A percentile compares a stretch with the other conserved stretches of the same genome.
Conservation (phyloP, 257 asterid genomes). For the Nemophila menziesii region DNA sequence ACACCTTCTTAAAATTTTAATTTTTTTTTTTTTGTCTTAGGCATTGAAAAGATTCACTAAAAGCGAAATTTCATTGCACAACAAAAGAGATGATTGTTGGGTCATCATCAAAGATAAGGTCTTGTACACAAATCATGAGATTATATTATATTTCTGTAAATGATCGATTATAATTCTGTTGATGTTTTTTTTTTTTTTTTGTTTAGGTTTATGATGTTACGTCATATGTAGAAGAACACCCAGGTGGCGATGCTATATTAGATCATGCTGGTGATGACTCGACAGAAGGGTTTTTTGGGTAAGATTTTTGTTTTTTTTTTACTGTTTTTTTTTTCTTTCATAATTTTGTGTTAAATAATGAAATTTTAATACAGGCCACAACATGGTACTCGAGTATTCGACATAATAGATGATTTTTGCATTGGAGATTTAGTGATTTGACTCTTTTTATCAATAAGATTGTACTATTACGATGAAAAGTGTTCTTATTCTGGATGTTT, state of each 20-base stretch:
- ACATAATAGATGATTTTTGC: slow-evolving; percentile 78
- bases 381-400: slow-evolving; percentile 84
- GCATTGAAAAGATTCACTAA: slow-evolving; percentile 45
- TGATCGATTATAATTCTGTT: background rate
- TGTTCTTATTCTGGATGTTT: no score
- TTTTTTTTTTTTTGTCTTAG: slow-evolving; percentile 19
- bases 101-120: slow-evolving; percentile 92
- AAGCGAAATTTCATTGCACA: slow-evolving; percentile 63
- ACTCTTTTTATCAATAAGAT: slow-evolving; percentile 6
- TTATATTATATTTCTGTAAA: background rate
- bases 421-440: slow-evolving; percentile 49
- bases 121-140: background rate
- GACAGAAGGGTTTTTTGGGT: slow-evolving; percentile 83
- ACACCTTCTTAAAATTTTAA: background rate
- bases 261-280: slow-evolving; percentile 91
- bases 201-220: slow-evolving; percentile 85
- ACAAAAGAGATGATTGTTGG: slow-evolving; percentile 90
- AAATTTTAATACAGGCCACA: slow-evolving; percentile 48
- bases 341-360: background rate
- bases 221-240: slow-evolving; percentile 89
- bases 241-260: slow-evolving; percentile 96
- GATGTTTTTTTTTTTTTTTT: background rate
- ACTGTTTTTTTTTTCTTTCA: background rate
- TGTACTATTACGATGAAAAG: background rate
- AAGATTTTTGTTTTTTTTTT: slow-evolving; percentile 10